Base-by-base conservation (phyloP, 352 stramenopile species). In the Pythium aquatile region DNA sequence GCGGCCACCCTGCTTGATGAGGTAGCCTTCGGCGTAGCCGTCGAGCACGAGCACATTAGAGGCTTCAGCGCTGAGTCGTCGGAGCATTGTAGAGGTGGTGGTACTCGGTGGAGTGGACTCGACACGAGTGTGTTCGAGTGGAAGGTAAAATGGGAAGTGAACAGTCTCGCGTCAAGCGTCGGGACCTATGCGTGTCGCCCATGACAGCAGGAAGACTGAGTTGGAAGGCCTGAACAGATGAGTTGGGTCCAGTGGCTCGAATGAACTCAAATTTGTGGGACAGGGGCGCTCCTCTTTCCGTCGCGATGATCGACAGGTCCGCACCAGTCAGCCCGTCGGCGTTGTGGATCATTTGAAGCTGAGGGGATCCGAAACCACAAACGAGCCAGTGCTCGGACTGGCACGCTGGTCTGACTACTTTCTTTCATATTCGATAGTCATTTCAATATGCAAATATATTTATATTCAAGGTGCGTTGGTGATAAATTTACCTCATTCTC, bases 21-120 rank as follows among this genome's bases (percentile, higher is more conserved):
- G 69, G 61, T 79, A 91, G 54, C 84, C 84, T 61, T 89, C 81
- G 28, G 79, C 79, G 67, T 88, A 85, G 61, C 79, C 80, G 54
- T 87, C 75, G 20, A 88, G 77, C 13, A 78, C 68, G 42, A 87
- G 55, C 6, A 90, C 79, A 47, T 66, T 69, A 26, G 44, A 51
- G 44, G 44, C 44, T 51, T 51, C 44, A 30, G 44, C 44, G 44
- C n/a, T 51, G 2, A 51, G 44, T 29, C 44, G 44, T 16, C 44
- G 44, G n/a, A 51, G 44, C 44, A 51, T 51, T 32, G n/a, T 51
- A 17, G 44, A 51, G 20, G 13, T 20, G n/a, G 20, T 13, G 20
- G 44, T 51, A 51, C 44, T 51, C 44, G 10, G 20, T 51, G 9
- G 44, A 51, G 44, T 51, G 44, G 29, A 51, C 44, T 51, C 44